Evolutionary conservation across 2,329 filamentous ascomycete genomes (phyloP), one percentile per base, ranked within the genome.

Genomic region (Fusarium continuum): DNA sequence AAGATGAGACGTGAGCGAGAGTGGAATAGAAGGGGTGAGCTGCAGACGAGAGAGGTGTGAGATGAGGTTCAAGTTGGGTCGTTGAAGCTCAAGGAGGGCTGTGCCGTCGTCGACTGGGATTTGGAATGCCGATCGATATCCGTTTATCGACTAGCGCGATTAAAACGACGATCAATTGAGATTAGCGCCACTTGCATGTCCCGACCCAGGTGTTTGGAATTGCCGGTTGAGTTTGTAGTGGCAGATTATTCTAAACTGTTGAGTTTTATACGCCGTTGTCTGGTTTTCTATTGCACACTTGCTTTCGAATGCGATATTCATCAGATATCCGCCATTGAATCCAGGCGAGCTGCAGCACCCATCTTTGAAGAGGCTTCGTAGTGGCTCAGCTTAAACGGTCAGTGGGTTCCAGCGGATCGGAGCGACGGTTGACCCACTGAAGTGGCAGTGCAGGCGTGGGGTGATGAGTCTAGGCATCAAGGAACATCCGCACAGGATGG

Each of bases 111-210:
- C 20, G 35, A 34, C 45, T 35, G 20, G 49, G 48, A 26, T 49
- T 31, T 35, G n/a, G 43, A 44, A 36, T 51, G 62, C 44, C 40
- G 53, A 60, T 59, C 34, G 26, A 26, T 44, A 36, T 44, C 48
- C 60, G 26, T 47, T 54, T 47, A 66, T 45, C 50, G 53, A 47
- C 45, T 66, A 57, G 48, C 48, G 45, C 29, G 38, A 32, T 20
- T 31, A 17, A 23, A 6, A 6, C 35, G 59, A 53, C 61, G 55
- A 65, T 60, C 62, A 66, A 66, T 48, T 62, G 54, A 60, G 10
- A 38, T 38, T 49, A 28, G 44, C 26, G 40, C 28, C 23, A 48
- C 28, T 17, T 44, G 35, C 10, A 49, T 23, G 25, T n/a, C n/a
- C n/a, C n/a, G 23, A 39, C 14, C 22, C 22, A 10, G 13, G 9